Evolutionary conservation across 768 basidiomycete genomes (phyloP).

Genomic region (Calvatia gigantea): DNA sequence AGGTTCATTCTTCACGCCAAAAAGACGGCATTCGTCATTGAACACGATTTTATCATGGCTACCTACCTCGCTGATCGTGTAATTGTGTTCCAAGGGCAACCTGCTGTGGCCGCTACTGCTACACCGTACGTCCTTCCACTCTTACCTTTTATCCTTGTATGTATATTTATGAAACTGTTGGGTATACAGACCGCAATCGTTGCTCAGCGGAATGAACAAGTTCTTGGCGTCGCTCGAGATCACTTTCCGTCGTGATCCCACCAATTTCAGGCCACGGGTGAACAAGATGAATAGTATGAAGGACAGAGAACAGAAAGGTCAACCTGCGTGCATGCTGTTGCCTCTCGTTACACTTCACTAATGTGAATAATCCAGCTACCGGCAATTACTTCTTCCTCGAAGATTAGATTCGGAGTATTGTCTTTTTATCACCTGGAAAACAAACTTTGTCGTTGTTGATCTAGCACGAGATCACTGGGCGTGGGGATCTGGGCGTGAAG

Average conservation of each 20-base stretch:
- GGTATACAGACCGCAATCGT: conserved; percentile 84
- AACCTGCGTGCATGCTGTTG: conserved; percentile 20
- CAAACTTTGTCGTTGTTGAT: background rate
- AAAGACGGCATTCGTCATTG: conserved; percentile 98
- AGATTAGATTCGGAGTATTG: conserved; percentile 40
- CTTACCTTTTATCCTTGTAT: background rate
- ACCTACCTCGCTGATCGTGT: conserved; percentile 98
- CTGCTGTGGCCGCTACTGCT: conserved; percentile 85
- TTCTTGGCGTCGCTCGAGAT: conserved; percentile 96
- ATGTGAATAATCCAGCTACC: conserved; percentile 39
- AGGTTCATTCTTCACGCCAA: conserved; percentile 95
- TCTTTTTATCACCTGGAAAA: background rate
- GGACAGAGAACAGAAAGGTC: conserved; percentile 85
- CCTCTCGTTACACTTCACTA: conserved; percentile 1
- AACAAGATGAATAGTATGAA: conserved; percentile 85
- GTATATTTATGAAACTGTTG: background rate
- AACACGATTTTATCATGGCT: conserved; percentile 99
- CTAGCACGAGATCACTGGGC: background rate
- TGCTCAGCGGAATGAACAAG: conserved; percentile 96
- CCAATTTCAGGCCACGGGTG: conserved; percentile 86
- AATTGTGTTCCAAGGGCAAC: conserved; percentile 86
- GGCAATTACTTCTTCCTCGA: conserved; percentile 95
- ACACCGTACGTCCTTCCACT: conserved; percentile 68
- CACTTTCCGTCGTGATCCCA: conserved; percentile 97
- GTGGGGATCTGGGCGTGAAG: background rate